phyloP scores from a whole-genome alignment of 2,329 filamentous ascomycete genomes.

The Verticillium tricorpus region DNA sequence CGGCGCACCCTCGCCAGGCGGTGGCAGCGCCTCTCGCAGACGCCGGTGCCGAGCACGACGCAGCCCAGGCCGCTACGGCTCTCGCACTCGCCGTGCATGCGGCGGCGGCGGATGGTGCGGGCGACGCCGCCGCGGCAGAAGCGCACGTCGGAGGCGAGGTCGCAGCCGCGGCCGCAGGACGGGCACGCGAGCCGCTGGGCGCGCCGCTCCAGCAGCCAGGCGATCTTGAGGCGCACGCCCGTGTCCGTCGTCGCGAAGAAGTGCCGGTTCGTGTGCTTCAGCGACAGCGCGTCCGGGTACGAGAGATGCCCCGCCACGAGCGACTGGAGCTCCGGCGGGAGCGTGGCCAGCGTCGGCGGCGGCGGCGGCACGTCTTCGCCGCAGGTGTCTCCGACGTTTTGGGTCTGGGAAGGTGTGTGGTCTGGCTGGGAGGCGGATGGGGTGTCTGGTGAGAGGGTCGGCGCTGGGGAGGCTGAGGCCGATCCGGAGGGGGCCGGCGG shows the following conservation, averaged over 20 bases:
- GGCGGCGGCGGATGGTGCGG: slow-evolving; percentile 52
- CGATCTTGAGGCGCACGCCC: slow-evolving; percentile 59
- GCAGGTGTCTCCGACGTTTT: not conserved
- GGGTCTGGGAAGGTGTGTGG: not conserved
- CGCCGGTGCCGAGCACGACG: slow-evolving; percentile 45
- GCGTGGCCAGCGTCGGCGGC: slow-evolving; percentile 32
- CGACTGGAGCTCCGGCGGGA: slow-evolving; percentile 65
- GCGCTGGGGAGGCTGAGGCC: not conserved
- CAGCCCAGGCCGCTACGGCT: slow-evolving; percentile 52
- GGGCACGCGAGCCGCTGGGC: slow-evolving; percentile 62
- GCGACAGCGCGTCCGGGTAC: slow-evolving; percentile 66
- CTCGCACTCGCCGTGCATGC: slow-evolving; percentile 59
- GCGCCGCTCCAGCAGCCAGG: slow-evolving; percentile 63
- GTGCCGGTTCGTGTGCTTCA: slow-evolving; percentile 62
- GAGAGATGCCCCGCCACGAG: slow-evolving; percentile 55
- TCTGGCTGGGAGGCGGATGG: not conserved
- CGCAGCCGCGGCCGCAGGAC: slow-evolving; percentile 52
- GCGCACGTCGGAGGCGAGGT: slow-evolving; percentile 52
- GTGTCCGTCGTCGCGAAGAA: slow-evolving; percentile 64
- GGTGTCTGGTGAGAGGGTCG: not conserved
- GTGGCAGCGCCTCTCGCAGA: slow-evolving; percentile 32
- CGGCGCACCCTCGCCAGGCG: not conserved
- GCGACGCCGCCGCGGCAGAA: slow-evolving; percentile 59
- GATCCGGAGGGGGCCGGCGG: not conserved
- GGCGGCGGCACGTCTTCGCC: not conserved